Base-by-base conservation (phyloP, 495 filamentous ascomycete species). In the Penicillium pancosmium region DNA sequence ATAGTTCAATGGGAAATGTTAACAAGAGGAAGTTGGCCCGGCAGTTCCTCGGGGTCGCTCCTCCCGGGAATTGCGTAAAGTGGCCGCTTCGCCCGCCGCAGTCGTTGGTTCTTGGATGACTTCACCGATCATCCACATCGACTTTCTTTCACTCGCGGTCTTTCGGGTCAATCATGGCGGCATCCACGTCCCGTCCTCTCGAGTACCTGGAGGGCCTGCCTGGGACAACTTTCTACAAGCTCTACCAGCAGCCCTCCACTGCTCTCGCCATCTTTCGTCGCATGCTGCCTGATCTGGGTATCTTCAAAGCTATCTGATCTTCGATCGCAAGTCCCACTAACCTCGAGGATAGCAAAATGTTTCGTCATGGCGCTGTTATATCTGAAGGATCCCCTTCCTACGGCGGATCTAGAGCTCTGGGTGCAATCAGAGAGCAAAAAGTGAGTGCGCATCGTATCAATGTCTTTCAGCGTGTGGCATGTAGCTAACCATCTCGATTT, bases 181-280 rank as follows among this genome's bases (percentile, higher is more conserved):
- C 87, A 69, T 84, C 88, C 53, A 83, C 68, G 73, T 86, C 68
- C 78, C 84, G 68, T 80, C 84, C 56, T 52, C 86, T 92, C 68
- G 91, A 95, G 65, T 96, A 96, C 76, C 85, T 97, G 72, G 91
- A 97, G 82, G 82, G 86, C 69, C 88, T 96, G 63, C 89, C 91
- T 27, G 91, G 90, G 52, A 91, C 88, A n/a, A 91, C 88, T 21
- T 96, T 97, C 71, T 82, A 82, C 62, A 87, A 88, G 74, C 81
- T 98, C 9, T 98, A 98, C 81, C 89, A 92, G 78, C 92, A 97
- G 80, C 94, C 94, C 12, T 96, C 92, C 8, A 96, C 95, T 5
- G 88, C 91, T 27, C 86, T 98, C 43, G 95, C 94, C 52, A 93
- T 98, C 63, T 98, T 97, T 74, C 86, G 95, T 62, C 92, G 94